Percentiles rank a stretch among this genome's conserved stretches.
Evolutionary conservation across 306 rosid species (phyloP).

Genomic region (Cucurbita pepo): DNA sequence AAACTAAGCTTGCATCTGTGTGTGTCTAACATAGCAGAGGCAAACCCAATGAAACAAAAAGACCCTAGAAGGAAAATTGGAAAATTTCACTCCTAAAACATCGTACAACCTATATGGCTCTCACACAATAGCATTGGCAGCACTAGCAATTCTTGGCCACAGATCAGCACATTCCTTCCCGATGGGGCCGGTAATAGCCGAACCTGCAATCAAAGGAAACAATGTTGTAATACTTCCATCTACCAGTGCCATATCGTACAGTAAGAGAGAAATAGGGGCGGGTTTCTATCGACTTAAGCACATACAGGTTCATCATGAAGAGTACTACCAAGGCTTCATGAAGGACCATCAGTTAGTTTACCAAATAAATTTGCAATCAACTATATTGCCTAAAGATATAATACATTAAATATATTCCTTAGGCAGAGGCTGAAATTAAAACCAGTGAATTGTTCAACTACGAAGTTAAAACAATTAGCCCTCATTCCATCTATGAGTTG

Average conservation of each 20-base stretch:
- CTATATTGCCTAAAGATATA: not conserved
- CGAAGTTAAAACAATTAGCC: too few species aligned
- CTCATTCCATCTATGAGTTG: too few species aligned
- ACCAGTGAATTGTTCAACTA: not conserved
- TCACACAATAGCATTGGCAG: slow-evolving; percentile 76
- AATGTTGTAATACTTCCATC: not conserved
- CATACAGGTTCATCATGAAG: not conserved
- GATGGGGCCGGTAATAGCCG: slow-evolving; percentile 81
- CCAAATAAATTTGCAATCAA: not conserved
- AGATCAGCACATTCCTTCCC: slow-evolving; percentile 90
- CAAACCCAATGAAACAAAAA: not conserved
- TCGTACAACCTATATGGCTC: not conserved
- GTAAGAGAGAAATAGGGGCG: not conserved
- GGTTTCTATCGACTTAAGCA: not conserved
- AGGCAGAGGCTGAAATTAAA: not conserved
- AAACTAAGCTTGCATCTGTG: not conserved
- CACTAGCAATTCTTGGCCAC: slow-evolving; percentile 95
- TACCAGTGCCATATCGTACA: not conserved
- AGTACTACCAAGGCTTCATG: not conserved
- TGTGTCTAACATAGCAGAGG: not conserved
- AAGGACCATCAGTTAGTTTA: not conserved
- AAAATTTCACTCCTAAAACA: not conserved
- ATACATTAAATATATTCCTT: not conserved
- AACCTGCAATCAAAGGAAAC: slow-evolving; percentile 22
- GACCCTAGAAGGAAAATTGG: not conserved